Evolutionary conservation across 768 basidiomycete genomes (phyloP), one percentile per base, ranked within the genome.

Genomic region (Lepiota venenata): DNA sequence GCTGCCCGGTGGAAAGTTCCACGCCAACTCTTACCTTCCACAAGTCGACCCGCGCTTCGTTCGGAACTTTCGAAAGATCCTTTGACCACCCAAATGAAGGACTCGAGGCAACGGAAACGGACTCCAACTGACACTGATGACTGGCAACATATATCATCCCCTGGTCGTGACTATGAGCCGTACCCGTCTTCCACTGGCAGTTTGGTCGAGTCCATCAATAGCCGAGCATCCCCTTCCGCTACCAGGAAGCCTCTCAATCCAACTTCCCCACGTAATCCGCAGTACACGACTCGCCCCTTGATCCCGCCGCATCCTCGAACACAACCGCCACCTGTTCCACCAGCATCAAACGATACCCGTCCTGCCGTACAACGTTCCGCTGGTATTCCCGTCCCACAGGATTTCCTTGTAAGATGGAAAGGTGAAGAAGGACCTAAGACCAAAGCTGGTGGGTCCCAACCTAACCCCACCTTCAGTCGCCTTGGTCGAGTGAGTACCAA

Each of bases 321-420:
- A 45, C 67, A 69, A 51, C 69, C 73, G 15, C 74, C 76, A 16
- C 73, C 79, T 11, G 64, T 65, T 15, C 61, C 72, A 9, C 71
- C 71, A 15, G 57, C 60, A 9, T 61, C 67, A 16, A 63, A 61
- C 47, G 72, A 76, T 4, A 44, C 62, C 9, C 72, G 76, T 32
- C 53, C 65, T 36, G 47, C 72, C 32, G 4, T 9, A 14, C 53
- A 55, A 43, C 53, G 53, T 22, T 47, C 46, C 7, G 52, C 52
- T 14, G 53, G 53, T 20, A 55, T 47, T 11, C 53, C 46, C 10
- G 53, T 84, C 29, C 79, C 80, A 1, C 44, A 62, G 7, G 71
- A 71, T 37, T 79, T 76, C 70, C 63, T 79, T 21, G 77, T 82
- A 18, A 66, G 73, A 12, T 85, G 75, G 73, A 83, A 80, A 62